Conservation (phyloP, 106 monocot species). For the Dendrobium catenatum region DNA sequence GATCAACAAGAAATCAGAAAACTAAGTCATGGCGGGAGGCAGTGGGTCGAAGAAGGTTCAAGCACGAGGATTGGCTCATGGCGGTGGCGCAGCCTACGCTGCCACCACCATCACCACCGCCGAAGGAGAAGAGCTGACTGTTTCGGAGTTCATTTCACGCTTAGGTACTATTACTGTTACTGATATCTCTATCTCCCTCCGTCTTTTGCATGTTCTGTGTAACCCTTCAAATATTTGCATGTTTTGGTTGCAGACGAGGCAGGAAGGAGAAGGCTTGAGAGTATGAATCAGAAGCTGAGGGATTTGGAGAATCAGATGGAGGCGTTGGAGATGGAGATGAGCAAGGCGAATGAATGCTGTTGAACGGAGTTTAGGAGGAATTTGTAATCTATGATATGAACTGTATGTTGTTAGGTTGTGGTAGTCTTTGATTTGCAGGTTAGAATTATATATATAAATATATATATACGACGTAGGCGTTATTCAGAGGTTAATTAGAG, state of each 20-base stretch:
- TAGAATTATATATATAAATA: no score
- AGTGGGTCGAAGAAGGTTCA: background rate
- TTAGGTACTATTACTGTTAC: background rate
- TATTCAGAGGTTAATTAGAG: no score
- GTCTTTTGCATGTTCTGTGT: background rate
- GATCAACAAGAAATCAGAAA: background rate
- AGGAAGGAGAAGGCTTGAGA: slow-evolving; percentile 25
- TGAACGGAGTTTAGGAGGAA: background rate
- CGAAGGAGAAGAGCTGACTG: slow-evolving; percentile 3
- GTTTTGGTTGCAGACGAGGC: slow-evolving; percentile 29
- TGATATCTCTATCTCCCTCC: background rate
- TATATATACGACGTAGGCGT: no score
- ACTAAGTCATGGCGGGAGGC: background rate
- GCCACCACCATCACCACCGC: background rate
- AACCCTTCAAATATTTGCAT: background rate
- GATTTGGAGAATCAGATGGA: slow-evolving; percentile 52
- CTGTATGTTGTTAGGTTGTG: no score
- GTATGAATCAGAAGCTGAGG: slow-evolving; percentile 40
- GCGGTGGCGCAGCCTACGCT: background rate
- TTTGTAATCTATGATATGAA: no score
- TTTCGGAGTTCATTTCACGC: slow-evolving; percentile 5
- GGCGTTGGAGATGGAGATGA: slow-evolving; percentile 26
- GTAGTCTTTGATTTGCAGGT: no score
- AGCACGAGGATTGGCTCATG: no score
- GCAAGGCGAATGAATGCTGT: slow-evolving; percentile 9